Conservation (phyloP, 768 basidiomycete species). For the Rhizopogon roseolus region DNA sequence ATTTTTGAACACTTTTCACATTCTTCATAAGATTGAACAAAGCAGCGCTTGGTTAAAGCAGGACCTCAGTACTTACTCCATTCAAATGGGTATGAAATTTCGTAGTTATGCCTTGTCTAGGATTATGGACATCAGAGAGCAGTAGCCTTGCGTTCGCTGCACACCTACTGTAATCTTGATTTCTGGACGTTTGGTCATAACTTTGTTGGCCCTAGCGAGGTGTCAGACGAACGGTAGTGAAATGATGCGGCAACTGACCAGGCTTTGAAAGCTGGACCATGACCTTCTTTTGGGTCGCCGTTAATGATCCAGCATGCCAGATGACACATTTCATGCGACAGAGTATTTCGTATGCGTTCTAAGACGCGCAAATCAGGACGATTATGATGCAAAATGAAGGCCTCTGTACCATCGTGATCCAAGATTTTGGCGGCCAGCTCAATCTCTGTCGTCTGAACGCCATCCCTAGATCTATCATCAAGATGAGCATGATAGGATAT, state of each 20-base stretch:
- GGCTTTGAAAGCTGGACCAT: constrained; percentile 65
- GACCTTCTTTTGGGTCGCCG: constrained; percentile 61
- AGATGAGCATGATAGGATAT: background rate
- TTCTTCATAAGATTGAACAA: constrained; percentile 32
- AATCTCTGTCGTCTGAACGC: constrained; percentile 58
- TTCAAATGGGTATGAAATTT: constrained; percentile 65
- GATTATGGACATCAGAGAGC: background rate
- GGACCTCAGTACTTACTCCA: constrained; percentile 53
- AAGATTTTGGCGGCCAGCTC: constrained; percentile 81
- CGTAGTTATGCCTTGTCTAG: constrained; percentile 70
- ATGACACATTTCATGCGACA: constrained; percentile 93
- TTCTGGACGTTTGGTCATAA: constrained; percentile 64
- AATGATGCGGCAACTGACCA: constrained; percentile 43
- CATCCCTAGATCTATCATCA: constrained; percentile 45
- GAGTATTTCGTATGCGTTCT: constrained; percentile 80
- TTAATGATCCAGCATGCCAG: constrained; percentile 83
- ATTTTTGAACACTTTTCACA: constrained; percentile 60
- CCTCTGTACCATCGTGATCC: constrained; percentile 59
- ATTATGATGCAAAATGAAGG: background rate
- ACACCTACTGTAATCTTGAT: constrained; percentile 59
- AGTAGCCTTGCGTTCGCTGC: background rate
- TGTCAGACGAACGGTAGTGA: background rate
- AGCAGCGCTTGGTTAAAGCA: constrained; percentile 3
- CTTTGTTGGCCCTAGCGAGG: constrained; percentile 50
- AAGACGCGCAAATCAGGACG: background rate